These are phyloP conservation scores for Fusarium armeniacum DNA, from an alignment of 2,329 filamentous ascomycete species.

Conservation along the genomic window DNA sequence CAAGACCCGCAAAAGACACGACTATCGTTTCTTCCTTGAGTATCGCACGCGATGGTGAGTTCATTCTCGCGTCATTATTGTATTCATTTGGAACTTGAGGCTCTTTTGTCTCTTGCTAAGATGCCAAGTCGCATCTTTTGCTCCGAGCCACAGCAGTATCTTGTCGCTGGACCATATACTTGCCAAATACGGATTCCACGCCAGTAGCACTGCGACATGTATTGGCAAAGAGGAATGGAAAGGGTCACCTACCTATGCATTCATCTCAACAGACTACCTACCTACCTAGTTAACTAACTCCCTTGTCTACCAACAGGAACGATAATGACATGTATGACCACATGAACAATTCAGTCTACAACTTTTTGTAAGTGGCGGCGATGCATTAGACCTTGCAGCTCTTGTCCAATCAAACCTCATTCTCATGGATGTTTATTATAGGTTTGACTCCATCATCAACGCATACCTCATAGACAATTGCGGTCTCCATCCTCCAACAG, in stretches of 20 bases:
- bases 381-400: conserved; percentile 5
- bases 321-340: conserved; percentile 97
- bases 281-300: conserved; percentile 20
- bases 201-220: conserved; percentile 16
- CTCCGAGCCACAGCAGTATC: background rate
- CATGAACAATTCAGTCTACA: conserved; percentile 92
- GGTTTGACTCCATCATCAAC: conserved; percentile 92
- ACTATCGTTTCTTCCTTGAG: conserved; percentile 84
- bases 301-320: conserved; percentile 67
- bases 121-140: background rate
- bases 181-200: conserved; percentile 22
- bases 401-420: conserved; percentile 6
- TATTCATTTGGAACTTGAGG: background rate
- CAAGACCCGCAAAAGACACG: conserved; percentile 74
- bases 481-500: conserved; percentile 77
- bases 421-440: conserved; percentile 50
- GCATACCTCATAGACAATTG: conserved; percentile 87
- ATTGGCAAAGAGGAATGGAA: conserved; percentile 17
- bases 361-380: conserved; percentile 70
- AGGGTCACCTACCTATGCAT: background rate
- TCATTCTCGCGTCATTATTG: conserved; percentile 5
- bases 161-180: conserved; percentile 6
- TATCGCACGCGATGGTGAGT: conserved; percentile 88
- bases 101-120: background rate
- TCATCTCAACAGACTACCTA: conserved; percentile 9